Conservation (phyloP, 306 rosid genomes). For the Parietaria judaica region DNA sequence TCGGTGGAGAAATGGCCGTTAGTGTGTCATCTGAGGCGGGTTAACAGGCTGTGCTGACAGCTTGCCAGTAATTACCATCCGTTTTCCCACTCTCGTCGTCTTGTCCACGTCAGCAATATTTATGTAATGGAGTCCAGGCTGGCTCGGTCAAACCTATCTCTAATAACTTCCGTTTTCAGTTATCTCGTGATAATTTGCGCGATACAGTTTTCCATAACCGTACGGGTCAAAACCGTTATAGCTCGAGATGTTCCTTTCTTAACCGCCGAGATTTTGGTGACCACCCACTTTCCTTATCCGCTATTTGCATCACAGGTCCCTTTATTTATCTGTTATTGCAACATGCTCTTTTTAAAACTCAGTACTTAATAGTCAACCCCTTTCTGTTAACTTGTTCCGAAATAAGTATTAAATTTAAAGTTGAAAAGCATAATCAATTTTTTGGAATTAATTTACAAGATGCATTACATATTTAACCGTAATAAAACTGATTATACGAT, state of each 20-base stretch:
- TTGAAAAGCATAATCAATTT: too few species aligned
- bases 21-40: conserved; percentile 14
- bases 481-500: too few species aligned
- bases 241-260: conserved; percentile 7
- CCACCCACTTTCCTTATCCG: not conserved
- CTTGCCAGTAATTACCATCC: conserved; percentile 26
- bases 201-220: conserved; percentile 20
- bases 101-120: conserved; percentile 26
- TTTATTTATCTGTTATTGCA: conserved; percentile 26
- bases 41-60: conserved; percentile 31
- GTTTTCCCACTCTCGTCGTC: conserved; percentile 33
- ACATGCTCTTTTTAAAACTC: too few species aligned
- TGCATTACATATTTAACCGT: too few species aligned
- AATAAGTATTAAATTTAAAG: too few species aligned
- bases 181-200: conserved; percentile 13
- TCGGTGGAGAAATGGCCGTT: conserved; percentile 28
- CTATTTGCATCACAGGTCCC: not conserved
- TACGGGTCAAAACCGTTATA: conserved; percentile 5
- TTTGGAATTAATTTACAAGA: too few species aligned
- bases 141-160: conserved; percentile 45
- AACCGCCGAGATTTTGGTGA: conserved; percentile 20
- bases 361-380: too few species aligned
- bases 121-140: conserved; percentile 40
- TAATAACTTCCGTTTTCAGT: not conserved
- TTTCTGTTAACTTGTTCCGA: too few species aligned